Evolutionary conservation across 108 stramenopile species (phyloP), one percentile per base, ranked within the genome.

Genomic region (Stephanodiscus minutulus): DNA sequence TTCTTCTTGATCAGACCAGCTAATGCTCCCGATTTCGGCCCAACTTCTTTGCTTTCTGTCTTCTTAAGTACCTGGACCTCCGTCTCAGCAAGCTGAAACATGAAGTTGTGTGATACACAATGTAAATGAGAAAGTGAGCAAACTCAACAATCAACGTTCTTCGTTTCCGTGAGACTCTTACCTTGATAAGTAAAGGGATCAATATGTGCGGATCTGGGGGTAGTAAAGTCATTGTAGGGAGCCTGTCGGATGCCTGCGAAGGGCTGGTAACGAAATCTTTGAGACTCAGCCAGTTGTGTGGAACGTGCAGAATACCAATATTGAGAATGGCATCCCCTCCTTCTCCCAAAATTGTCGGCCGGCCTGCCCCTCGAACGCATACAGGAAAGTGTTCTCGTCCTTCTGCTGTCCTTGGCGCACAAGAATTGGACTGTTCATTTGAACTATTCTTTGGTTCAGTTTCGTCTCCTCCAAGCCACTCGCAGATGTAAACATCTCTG

Each of bases 191-290:
- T 62, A 93, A 52, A 28, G 92, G 92, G 10, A 93, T 63, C 11
- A 93, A 68, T 50, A 93, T 79, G 52, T 93, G 92, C 10, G 92
- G 85, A 68, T 93, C 92, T 44, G 92, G 92, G 52, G 92, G 92
- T 18, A 93, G 74, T 7, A 93, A 59, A 33, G 89, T 91, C 62
- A 93, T 36, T n/a, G 92, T 90, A 24, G 87, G 79, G 12, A 83
- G 47, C 31, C 70, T 76, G 28, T 28, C 44, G 9, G 65, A 49
- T 35, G 59, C 12, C 28, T 56, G 35, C 62, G 36, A 17, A 74
- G 67, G 9, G 66, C 56, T 15, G 58, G 61, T 43, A 76, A 43
- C 2, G 64, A 58, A 22, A 33, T 61, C 66, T 54, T 73, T 84
- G 29, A 69, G 47, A 12, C 41, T 48, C 43, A 53, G 20, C 71